phyloP scores from a whole-genome alignment of 495 filamentous ascomycete genomes.

The Trichoderma reesei region DNA sequence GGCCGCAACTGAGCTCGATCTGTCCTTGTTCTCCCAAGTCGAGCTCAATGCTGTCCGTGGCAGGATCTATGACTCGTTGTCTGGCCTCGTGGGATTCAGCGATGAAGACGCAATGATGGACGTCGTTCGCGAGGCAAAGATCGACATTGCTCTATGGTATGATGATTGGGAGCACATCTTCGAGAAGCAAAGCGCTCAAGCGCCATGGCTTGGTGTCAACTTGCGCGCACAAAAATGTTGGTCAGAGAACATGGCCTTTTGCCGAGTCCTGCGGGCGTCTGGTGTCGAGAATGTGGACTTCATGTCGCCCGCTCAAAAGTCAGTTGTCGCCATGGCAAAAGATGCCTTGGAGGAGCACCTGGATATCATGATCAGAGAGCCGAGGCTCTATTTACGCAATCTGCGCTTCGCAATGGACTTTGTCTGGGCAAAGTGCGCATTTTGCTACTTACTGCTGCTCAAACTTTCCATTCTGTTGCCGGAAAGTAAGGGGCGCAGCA shows the following conservation, averaged over 20 bases:
- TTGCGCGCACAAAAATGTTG: slow-evolving; percentile 37
- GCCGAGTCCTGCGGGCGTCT: slow-evolving; percentile 38
- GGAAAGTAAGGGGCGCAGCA: slow-evolving; percentile 29
- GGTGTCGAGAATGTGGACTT: slow-evolving; percentile 40
- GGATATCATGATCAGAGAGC: slow-evolving; percentile 31
- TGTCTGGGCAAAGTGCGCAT: slow-evolving; percentile 47
- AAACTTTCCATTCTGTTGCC: slow-evolving; percentile 41
- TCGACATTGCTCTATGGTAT: slow-evolving; percentile 36
- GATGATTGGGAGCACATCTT: slow-evolving; percentile 9
- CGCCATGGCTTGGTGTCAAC: slow-evolving; percentile 28
- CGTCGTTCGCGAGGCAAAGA: slow-evolving; percentile 35
- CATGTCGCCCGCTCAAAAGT: slow-evolving; percentile 33
- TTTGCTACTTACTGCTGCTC: slow-evolving; percentile 41
- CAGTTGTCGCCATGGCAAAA: slow-evolving; percentile 37
- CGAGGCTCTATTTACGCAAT: slow-evolving; percentile 37
- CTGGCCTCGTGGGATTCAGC: not conserved
- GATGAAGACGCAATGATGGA: slow-evolving; percentile 25
- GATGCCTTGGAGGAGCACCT: slow-evolving; percentile 40
- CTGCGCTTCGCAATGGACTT: slow-evolving; percentile 47
- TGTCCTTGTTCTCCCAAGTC: slow-evolving; percentile 1
- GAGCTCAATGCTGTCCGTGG: not conserved
- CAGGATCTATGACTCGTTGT: not conserved
- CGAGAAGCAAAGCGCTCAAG: slow-evolving; percentile 22
- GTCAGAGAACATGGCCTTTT: slow-evolving; percentile 41
- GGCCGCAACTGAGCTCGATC: not conserved